Percentiles rank a stretch among this genome's conserved stretches.
phyloP scores from a whole-genome alignment of 2,329 filamentous ascomycete genomes.

The Stagonosporopsis vannaccii region DNA sequence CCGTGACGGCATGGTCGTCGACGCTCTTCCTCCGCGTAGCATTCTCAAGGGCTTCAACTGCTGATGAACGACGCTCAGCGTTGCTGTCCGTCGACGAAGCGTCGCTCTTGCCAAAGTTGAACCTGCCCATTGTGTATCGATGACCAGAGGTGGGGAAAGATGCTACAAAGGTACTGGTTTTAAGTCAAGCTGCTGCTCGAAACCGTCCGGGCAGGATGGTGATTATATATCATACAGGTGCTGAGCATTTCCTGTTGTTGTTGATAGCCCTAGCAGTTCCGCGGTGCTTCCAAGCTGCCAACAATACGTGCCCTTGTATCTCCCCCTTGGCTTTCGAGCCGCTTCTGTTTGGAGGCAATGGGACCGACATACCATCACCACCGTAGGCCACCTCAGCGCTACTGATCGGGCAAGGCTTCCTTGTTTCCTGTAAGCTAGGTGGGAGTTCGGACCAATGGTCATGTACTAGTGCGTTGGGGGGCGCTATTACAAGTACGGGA shows the following conservation, averaged over 20 bases:
- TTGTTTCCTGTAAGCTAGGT: background rate
- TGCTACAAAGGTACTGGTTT: background rate
- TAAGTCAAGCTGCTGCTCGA: conserved; percentile 17
- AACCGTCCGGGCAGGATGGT: background rate
- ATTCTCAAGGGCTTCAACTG: conserved; percentile 28
- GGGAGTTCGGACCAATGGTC: conserved; percentile 1
- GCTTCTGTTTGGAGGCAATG: conserved; percentile 5
- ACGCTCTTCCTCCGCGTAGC: conserved; percentile 25
- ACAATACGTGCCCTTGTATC: conserved; percentile 13
- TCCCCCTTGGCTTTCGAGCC: conserved; percentile 17
- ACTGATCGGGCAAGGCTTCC: conserved; percentile 1
- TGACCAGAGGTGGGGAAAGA: background rate
- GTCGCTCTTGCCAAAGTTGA: conserved; percentile 20
- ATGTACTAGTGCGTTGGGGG: background rate
- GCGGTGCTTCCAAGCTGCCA: conserved; percentile 18
- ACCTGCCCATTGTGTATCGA: conserved; percentile 12
- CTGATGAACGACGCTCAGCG: conserved; percentile 27
- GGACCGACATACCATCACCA: conserved; percentile 12
- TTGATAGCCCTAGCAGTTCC: background rate
- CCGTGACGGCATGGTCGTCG: conserved; percentile 32
- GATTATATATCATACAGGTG: conserved; percentile 15
- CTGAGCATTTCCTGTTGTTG: conserved; percentile 7
- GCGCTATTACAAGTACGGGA: conserved; percentile 1
- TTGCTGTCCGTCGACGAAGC: conserved; percentile 12
- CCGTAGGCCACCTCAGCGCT: background rate